A percentile compares a stretch with the other conserved stretches of the same genome.
Evolutionary conservation across 768 basidiomycete species (phyloP).

Genomic region (Serpula lacrymans): DNA sequence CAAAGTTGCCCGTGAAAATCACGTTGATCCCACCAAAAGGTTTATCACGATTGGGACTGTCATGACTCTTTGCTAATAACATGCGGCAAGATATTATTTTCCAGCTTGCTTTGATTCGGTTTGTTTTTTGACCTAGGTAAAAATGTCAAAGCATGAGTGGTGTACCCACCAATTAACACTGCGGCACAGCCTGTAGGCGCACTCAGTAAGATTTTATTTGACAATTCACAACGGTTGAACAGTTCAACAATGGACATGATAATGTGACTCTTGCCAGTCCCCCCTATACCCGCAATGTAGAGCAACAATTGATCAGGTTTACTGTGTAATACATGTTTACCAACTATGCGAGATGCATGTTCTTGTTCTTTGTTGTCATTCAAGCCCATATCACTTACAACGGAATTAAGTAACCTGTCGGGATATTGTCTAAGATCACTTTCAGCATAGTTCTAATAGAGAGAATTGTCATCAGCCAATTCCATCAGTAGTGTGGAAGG

Average conservation of each 20-base stretch:
- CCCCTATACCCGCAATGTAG: constrained; percentile 26
- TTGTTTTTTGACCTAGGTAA: too few relatives aligned
- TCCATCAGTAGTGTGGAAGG: too few relatives aligned
- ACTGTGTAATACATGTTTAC: constrained; percentile 8
- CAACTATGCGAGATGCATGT: constrained; percentile 11
- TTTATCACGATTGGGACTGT: too few relatives aligned
- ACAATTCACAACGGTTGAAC: constrained; percentile 6
- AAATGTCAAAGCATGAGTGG: constrained; percentile 25
- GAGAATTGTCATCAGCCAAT: too few relatives aligned
- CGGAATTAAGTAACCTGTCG: too few relatives aligned
- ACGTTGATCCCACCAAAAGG: constrained; percentile 31
- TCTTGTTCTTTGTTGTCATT: constrained; percentile 8
- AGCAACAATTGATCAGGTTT: constrained; percentile 18
- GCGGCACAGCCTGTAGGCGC: constrained; percentile 32
- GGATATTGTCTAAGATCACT: too few relatives aligned
- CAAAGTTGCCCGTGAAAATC: constrained; percentile 29
- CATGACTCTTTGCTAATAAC: too few relatives aligned
- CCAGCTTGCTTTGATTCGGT: too few relatives aligned
- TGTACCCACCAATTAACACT: constrained; percentile 21
- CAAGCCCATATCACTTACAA: background rate
- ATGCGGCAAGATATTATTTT: too few relatives aligned
- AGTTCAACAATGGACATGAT: constrained; percentile 17
- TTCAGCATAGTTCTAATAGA: too few relatives aligned
- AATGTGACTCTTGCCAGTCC: constrained; percentile 29
- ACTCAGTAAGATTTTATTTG: constrained; percentile 10